phyloP scores from a whole-genome alignment of 2,329 filamentous ascomycete genomes.

The Paraphoma chrysanthemicola region DNA sequence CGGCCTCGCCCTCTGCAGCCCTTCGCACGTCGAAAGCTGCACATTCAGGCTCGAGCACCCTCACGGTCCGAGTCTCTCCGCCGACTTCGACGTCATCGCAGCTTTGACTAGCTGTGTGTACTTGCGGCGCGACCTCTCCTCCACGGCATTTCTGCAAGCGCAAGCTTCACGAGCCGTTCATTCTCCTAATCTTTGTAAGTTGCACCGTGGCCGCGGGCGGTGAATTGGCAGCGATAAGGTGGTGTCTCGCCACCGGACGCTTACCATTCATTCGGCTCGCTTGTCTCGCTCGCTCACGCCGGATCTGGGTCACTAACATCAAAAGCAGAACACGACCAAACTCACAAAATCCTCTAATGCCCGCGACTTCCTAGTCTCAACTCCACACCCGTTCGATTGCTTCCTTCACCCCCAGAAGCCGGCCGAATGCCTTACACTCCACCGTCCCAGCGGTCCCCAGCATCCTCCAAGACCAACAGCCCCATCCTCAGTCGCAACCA shows the following conservation, averaged over 20 bases:
- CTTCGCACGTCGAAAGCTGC: constrained; percentile 25
- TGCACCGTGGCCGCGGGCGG: background rate
- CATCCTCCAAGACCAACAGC: constrained; percentile 61
- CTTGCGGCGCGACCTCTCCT: constrained; percentile 11
- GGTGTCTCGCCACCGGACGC: constrained; percentile 3
- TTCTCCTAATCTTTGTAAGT: constrained; percentile 30
- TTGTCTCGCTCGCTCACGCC: constrained; percentile 17
- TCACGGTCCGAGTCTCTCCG: constrained; percentile 18
- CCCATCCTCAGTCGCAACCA: constrained; percentile 58
- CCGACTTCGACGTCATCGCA: constrained; percentile 40
- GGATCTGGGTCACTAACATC: constrained; percentile 18
- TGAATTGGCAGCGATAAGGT: constrained; percentile 1
- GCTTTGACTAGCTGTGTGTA: constrained; percentile 39
- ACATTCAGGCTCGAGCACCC: constrained; percentile 11
- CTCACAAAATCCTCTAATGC: constrained; percentile 53
- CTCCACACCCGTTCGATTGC: constrained; percentile 41
- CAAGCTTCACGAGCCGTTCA: constrained; percentile 19
- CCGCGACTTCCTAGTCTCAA: constrained; percentile 44
- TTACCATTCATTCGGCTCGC: constrained; percentile 3
- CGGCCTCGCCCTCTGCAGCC: constrained; percentile 27
- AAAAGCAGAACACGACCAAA: constrained; percentile 17
- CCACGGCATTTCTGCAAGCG: constrained; percentile 10
- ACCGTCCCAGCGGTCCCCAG: constrained; percentile 70
- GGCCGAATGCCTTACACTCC: constrained; percentile 86
- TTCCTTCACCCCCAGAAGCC: constrained; percentile 41